Evolutionary conservation across 2,329 filamentous ascomycete species (phyloP), one percentile per base, ranked within the genome.

Genomic region (Ceratocystis huliohia): DNA sequence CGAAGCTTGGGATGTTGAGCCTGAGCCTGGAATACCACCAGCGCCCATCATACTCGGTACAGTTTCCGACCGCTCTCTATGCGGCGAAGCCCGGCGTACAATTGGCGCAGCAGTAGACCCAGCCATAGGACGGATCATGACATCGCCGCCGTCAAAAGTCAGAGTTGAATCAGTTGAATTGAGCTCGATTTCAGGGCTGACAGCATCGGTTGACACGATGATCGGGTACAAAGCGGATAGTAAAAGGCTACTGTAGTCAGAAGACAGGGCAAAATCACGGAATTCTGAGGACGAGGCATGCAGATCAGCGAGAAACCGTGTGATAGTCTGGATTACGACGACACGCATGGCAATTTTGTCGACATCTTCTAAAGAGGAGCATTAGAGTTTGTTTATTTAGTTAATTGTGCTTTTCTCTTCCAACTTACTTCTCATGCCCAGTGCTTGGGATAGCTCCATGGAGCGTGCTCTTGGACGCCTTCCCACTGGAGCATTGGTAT

Each of bases 121-220:
- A 1, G 72, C 85, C 3, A 89, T 81, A 0, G 90, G 89, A 15
- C 89, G 85, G 68, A 95, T 88, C 28, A 92, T 88, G 1, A 96
- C 88, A 74, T 93, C 90, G 57, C 87, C 86, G 0, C 91, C 91
- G 70, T 94, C 90, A 70, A 96, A 96, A 0, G 85, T 93, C 67
- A 96, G 81, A 1, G 85, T 83, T 10, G 89, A 89, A 70, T 92
- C 88, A 71, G 88, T 83, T 17, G 91, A 92, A 71, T 91, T 86
- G n/a, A 97, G 77, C 74, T 99, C 94, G 0, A 86, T 89, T 71
- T 94, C 89, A 0, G 94, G 86, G 65, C 84, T 88, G 48, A 96
- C 87, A 25, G 86, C 82, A 75, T 96, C 91, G 13, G 89, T 87
- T 70, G 90, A 93, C 30, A 96, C 91, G 63, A 96, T 83, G 20